Conservation (phyloP, 139 green algal genomes). For the Haematococcus sp. region DNA sequence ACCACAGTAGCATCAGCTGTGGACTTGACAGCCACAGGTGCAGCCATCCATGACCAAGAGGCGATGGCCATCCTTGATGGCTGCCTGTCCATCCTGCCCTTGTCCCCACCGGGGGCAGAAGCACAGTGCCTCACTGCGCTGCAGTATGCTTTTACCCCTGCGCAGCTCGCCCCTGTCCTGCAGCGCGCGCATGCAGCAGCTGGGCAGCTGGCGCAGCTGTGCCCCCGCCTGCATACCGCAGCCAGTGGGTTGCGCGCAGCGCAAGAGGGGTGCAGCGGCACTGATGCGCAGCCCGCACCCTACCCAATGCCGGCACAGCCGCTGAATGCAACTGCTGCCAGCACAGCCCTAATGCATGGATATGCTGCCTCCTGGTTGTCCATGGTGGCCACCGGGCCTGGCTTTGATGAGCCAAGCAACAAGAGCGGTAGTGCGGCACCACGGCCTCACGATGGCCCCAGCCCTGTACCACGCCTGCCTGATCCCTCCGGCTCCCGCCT, state of each 20-base stretch:
- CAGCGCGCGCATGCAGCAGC: conserved; percentile 3
- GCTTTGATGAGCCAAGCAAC: no score
- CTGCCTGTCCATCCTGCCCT: conserved; percentile 20
- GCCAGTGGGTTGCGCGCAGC: no score
- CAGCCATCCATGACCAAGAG: no score
- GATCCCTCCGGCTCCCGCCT: conserved; percentile 20
- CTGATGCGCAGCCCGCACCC: background rate
- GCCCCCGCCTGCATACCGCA: no score
- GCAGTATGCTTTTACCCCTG: conserved; percentile 11
- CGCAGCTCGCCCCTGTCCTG: conserved; percentile 17
- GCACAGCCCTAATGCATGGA: conserved; percentile 21
- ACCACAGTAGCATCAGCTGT: no score
- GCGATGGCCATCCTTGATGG: conserved; percentile 17
- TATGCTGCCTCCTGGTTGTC: conserved; percentile 40
- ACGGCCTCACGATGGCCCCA: no score
- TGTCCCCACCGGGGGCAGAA: conserved; percentile 25
- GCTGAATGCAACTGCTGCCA: conserved; percentile 3
- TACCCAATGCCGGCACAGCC: conserved; percentile 12
- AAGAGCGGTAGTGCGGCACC: no score
- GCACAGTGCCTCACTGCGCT: conserved; percentile 24
- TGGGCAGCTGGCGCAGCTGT: no score
- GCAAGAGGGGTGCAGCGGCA: background rate
- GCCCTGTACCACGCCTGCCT: background rate
- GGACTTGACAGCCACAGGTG: no score
- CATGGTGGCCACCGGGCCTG: conserved; percentile 1